A percentile compares a stretch with the other conserved stretches of the same genome.
Conservation (phyloP, 805 yeast genomes). For the Ogataea ramenticola region DNA sequence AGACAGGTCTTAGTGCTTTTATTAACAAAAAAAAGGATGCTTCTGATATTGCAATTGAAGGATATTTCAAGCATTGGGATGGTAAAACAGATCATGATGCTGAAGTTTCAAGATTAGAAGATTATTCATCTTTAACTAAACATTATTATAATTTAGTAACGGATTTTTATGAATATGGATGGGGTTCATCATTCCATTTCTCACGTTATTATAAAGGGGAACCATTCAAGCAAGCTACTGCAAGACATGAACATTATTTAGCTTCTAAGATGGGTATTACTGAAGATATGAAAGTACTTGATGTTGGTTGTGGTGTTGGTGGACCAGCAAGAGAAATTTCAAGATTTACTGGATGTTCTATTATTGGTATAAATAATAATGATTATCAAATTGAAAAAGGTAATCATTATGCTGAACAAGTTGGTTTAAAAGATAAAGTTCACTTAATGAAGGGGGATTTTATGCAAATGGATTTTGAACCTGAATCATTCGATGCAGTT, state of each 20-base stretch:
- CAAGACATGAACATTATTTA: constrained; percentile 94
- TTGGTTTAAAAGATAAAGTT: constrained; percentile 64
- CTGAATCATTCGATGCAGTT: constrained; percentile 87
- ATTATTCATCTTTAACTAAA: constrained; percentile 86
- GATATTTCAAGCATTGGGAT: constrained; percentile 96
- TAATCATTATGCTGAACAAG: constrained; percentile 63
- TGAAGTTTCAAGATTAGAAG: constrained; percentile 65
- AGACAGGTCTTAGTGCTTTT: constrained; percentile 71
- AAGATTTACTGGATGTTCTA: constrained; percentile 79
- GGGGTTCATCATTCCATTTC: constrained; percentile 99
- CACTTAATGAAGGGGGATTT: constrained; percentile 93
- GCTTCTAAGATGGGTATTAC: constrained; percentile 79
- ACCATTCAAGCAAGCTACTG: constrained; percentile 88
- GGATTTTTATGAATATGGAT: constrained; percentile 97
- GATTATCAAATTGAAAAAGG: constrained; percentile 96
- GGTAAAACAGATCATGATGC: constrained; percentile 73
- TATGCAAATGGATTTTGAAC: constrained; percentile 97
- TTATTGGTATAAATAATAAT: constrained; percentile 92
- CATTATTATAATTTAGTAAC: constrained; percentile 96
- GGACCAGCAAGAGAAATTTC: constrained; percentile 97
- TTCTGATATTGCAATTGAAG: constrained; percentile 75
- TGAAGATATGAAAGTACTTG: constrained; percentile 81
- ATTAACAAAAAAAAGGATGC: constrained; percentile 72
- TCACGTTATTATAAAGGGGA: constrained; percentile 92
- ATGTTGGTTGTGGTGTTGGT: constrained; percentile 99